Conservation (phyloP, 1,284 basidiomycete species). For the Gymnopus androsaceus region DNA sequence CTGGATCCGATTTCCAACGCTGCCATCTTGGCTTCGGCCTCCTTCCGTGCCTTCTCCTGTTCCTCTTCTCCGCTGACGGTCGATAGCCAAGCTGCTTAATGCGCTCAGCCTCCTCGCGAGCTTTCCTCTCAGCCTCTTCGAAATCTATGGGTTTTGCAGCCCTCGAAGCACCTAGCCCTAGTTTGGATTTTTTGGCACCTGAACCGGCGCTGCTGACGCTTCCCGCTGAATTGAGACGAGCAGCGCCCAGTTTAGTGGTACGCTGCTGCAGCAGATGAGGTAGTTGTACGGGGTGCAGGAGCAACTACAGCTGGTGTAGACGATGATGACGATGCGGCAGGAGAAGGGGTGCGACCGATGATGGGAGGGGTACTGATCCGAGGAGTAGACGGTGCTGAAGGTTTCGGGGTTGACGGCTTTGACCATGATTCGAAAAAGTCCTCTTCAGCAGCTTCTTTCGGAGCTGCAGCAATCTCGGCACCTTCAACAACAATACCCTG, state of each 20-base stretch:
- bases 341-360: conserved; percentile 52
- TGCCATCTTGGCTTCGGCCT: conserved; percentile 49
- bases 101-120: conserved; percentile 85
- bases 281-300: conserved; percentile 59
- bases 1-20: conserved; percentile 43
- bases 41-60: conserved; percentile 61
- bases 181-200: conserved; percentile 64
- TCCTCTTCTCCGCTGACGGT: conserved; percentile 79
- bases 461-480: conserved; percentile 47
- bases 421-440: conserved; percentile 99
- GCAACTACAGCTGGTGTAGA: conserved; percentile 33
- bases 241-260: conserved; percentile 48
- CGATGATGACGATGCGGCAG: conserved; percentile 36
- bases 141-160: conserved; percentile 79
- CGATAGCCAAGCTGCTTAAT: conserved; percentile 89
- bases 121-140: conserved; percentile 87
- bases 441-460: conserved; percentile 63
- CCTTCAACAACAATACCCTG: conserved; percentile 82
- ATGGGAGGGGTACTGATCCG: conserved; percentile 54
- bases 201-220: conserved; percentile 35
- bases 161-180: conserved; percentile 87
- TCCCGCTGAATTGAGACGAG: conserved; percentile 56
- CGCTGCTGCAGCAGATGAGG: conserved; percentile 56
- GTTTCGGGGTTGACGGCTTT: conserved; percentile 68
- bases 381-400: conserved; percentile 52